A percentile compares a stretch with the other conserved stretches of the same genome.
Evolutionary conservation across 2,329 filamentous ascomycete genomes (phyloP).

Genomic region (Conoideocrella luteorostrata): DNA sequence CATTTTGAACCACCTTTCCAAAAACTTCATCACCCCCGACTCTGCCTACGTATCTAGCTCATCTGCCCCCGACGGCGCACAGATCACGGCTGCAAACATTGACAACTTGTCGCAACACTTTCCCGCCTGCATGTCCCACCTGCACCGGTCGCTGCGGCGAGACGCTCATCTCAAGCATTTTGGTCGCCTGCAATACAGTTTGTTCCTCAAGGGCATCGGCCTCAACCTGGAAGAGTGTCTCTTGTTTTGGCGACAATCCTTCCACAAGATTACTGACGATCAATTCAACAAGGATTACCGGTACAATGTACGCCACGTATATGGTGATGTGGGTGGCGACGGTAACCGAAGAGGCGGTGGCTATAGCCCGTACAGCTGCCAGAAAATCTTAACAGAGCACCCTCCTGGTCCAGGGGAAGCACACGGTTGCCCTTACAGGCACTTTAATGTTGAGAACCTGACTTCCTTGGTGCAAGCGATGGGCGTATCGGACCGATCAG

Average conservation of each 20-base stretch:
- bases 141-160: slow-evolving; percentile 79
- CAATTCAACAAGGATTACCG: slow-evolving; percentile 96
- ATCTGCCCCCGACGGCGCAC: slow-evolving; percentile 59
- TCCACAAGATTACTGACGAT: slow-evolving; percentile 85
- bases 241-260: slow-evolving; percentile 81
- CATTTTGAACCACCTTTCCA: slow-evolving; percentile 71
- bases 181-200: slow-evolving; percentile 85
- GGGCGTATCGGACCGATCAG: slow-evolving; percentile 70
- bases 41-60: slow-evolving; percentile 64
- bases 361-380: slow-evolving; percentile 88
- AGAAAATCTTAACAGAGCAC: slow-evolving; percentile 88
- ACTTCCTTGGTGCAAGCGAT: slow-evolving; percentile 67
- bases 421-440: slow-evolving; percentile 94
- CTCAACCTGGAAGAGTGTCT: slow-evolving; percentile 87
- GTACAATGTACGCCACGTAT: slow-evolving; percentile 92
- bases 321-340: slow-evolving; percentile 93
- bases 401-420: slow-evolving; percentile 80
- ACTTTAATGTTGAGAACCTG: slow-evolving; percentile 86
- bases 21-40: slow-evolving; percentile 91
- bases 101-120: slow-evolving; percentile 76
- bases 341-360: slow-evolving; percentile 78
- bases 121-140: slow-evolving; percentile 87
- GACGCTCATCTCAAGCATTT: slow-evolving; percentile 91
- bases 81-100: slow-evolving; percentile 72
- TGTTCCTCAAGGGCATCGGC: slow-evolving; percentile 95